A percentile compares a stretch with the other conserved stretches of the same genome.
phyloP scores from a whole-genome alignment of 2,329 filamentous ascomycete species.

The Apiospora phragmitis region DNA sequence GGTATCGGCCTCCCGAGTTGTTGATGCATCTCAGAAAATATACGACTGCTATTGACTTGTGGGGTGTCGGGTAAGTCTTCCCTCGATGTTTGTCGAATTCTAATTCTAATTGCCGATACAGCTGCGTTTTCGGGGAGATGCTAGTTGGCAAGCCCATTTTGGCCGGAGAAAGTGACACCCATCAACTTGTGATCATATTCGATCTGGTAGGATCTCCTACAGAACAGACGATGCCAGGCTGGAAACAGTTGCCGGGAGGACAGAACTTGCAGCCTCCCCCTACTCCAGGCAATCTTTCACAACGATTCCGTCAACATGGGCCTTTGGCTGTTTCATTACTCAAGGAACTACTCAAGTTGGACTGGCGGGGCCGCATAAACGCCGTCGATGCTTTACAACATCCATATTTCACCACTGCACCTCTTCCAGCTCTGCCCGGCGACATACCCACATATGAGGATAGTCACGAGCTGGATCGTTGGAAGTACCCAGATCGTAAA shows the following conservation, averaged over 20 bases:
- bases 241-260: slow-evolving; percentile 78
- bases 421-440: slow-evolving; percentile 76
- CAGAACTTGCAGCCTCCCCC: slow-evolving; percentile 68
- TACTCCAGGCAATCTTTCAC: slow-evolving; percentile 64
- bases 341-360: slow-evolving; percentile 78
- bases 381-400: slow-evolving; percentile 92
- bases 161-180: slow-evolving; percentile 81
- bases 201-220: slow-evolving; percentile 87
- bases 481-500: slow-evolving; percentile 85
- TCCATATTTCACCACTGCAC: slow-evolving; percentile 81
- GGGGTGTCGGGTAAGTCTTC: slow-evolving; percentile 82
- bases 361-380: slow-evolving; percentile 88
- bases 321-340: slow-evolving; percentile 76
- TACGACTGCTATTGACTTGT: slow-evolving; percentile 97
- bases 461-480: slow-evolving; percentile 92
- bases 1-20: slow-evolving; percentile 95
- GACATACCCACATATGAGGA: slow-evolving; percentile 93
- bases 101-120: slow-evolving; percentile 33
- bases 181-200: slow-evolving; percentile 93
- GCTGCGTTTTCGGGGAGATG: slow-evolving; percentile 99
- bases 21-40: slow-evolving; percentile 85
- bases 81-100: slow-evolving; percentile 16
- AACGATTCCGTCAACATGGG: slow-evolving; percentile 74
- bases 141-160: slow-evolving; percentile 90
- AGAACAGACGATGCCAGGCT: slow-evolving; percentile 90